These are phyloP conservation scores for Daedaleopsis nitida DNA, from an alignment of 768 basidiomycete species.

Conservation along the genomic window DNA sequence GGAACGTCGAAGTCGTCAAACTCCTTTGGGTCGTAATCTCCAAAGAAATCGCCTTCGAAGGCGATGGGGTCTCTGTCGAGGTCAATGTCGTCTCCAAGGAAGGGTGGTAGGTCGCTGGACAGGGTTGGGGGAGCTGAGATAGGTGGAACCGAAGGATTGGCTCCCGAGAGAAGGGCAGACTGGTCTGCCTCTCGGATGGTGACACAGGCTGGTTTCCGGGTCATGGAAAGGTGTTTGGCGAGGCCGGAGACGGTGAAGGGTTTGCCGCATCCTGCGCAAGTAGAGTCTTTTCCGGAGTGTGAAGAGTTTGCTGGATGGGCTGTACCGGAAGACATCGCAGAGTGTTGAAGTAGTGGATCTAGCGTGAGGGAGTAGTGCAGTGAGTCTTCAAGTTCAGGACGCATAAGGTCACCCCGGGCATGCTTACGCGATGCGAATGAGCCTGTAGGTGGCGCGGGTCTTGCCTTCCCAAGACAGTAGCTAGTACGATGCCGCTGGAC, in stretches of 20 bases:
- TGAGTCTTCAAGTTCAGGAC: no score
- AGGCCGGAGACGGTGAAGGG: neutral
- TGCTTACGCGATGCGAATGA: neutral
- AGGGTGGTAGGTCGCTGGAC: neutral
- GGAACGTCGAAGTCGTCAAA: neutral
- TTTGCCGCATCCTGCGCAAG: neutral
- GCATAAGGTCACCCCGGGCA: no score
- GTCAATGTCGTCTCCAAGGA: no score
- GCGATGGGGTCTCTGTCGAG: no score
- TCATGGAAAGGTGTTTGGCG: neutral
- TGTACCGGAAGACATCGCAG: neutral
- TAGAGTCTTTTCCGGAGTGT: neutral
- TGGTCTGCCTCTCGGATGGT: neutral
- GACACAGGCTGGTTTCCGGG: neutral
- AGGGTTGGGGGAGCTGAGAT: no score
- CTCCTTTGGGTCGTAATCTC: slow-evolving; percentile 2
- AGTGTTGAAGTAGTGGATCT: neutral
- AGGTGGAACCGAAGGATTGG: neutral
- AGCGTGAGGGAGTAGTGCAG: no score
- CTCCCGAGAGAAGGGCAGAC: neutral
- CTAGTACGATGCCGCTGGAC: neutral
- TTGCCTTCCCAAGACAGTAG: neutral
- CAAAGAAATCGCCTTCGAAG: slow-evolving; percentile 21
- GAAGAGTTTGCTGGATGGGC: neutral
- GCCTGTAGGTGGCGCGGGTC: neutral